phyloP scores from a whole-genome alignment of 2,329 filamentous ascomycete genomes.

The Monilinia polystroma region DNA sequence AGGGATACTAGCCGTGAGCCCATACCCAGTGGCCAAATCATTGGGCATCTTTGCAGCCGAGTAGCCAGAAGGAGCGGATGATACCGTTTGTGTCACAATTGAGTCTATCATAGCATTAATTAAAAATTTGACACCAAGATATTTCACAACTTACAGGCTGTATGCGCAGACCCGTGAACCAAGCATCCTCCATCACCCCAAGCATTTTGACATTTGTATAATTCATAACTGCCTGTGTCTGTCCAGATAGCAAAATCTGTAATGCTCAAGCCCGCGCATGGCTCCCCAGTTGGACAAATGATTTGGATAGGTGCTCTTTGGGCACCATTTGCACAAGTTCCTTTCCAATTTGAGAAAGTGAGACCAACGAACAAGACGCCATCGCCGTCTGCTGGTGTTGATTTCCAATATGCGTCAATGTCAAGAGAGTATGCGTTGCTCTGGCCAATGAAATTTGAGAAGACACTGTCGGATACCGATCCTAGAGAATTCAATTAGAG shows the following conservation, averaged over 20 bases:
- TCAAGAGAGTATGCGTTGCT: constrained; percentile 58
- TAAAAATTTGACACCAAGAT: neutral
- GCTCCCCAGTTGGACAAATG: constrained; percentile 36
- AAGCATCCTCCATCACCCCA: constrained; percentile 23
- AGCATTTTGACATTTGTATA: constrained; percentile 22
- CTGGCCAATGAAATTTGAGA: constrained; percentile 61
- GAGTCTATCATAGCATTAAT: constrained; percentile 15
- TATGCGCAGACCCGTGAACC: constrained; percentile 18
- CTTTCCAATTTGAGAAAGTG: constrained; percentile 56
- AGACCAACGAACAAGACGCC: constrained; percentile 55
- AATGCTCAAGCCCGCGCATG: constrained; percentile 40
- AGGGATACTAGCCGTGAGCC: constrained; percentile 21
- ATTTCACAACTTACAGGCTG: constrained; percentile 9
- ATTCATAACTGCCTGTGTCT: constrained; percentile 20
- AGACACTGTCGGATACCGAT: constrained; percentile 49
- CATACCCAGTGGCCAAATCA: constrained; percentile 22
- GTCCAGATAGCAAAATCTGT: constrained; percentile 43
- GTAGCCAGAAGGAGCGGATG: constrained; percentile 22
- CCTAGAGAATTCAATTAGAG: constrained; percentile 40
- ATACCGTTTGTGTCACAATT: constrained; percentile 18
- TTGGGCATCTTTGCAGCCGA: constrained; percentile 25
- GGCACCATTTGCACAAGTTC: constrained; percentile 42
- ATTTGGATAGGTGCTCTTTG: constrained; percentile 40
- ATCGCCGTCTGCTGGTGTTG: constrained; percentile 45
- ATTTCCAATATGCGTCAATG: constrained; percentile 56